A percentile compares a stretch with the other conserved stretches of the same genome.
Evolutionary conservation across 2,329 filamentous ascomycete species (phyloP).

Genomic region (Meredithiella fracta): DNA sequence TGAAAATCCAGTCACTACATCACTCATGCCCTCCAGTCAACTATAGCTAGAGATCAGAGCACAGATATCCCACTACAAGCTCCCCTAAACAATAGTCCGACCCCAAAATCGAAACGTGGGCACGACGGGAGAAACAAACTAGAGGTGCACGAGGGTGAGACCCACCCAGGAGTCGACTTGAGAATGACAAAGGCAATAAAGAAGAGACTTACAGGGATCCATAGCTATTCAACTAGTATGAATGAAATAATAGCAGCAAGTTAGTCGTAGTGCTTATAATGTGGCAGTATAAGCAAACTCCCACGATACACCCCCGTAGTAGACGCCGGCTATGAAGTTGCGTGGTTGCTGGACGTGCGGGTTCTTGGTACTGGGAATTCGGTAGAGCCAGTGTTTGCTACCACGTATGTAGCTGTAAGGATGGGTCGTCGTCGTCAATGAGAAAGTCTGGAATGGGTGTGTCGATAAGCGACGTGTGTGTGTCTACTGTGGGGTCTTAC

Average conservation of each 20-base stretch:
- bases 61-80: neutral
- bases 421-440: too few relatives aligned
- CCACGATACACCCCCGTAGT: too few relatives aligned
- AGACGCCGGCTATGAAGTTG: too few relatives aligned
- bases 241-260: neutral
- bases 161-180: too few relatives aligned
- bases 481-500: too few relatives aligned
- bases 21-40: too few relatives aligned
- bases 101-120: conserved; percentile 6
- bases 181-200: conserved; percentile 13
- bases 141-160: conserved; percentile 6
- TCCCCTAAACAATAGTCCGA: neutral
- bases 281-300: neutral
- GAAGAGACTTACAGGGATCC: conserved; percentile 13
- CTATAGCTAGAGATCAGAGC: neutral
- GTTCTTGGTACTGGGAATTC: neutral
- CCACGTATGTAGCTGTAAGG: too few relatives aligned
- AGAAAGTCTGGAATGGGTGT: too few relatives aligned
- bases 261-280: neutral
- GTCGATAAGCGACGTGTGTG: too few relatives aligned
- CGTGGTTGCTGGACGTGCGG: too few relatives aligned
- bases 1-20: too few relatives aligned
- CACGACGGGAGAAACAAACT: conserved; percentile 5
- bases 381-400: neutral
- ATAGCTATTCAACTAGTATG: neutral